Base-by-base conservation (phyloP, 2,329 filamentous ascomycete genomes). In the Alternaria angustiovoidea region DNA sequence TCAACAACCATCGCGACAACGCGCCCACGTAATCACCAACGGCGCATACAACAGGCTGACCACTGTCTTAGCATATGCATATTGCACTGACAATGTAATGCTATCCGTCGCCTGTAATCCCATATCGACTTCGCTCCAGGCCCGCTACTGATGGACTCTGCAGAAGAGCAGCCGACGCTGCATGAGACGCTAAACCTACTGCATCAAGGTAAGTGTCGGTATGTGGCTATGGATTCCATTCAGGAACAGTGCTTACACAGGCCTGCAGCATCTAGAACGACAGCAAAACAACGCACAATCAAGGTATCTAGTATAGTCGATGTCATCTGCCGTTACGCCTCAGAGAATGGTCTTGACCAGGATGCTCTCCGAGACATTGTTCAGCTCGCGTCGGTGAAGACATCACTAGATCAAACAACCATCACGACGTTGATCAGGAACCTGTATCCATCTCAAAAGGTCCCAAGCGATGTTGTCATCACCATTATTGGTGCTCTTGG, bases 391-490 rank as follows among this genome's bases (percentile, higher is more conserved):
- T 89, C 89, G 20, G 81, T 82, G 22, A 88, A 88, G 47, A 91
- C 84, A 67, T 82, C 89, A 67, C 84, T 96, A 22, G 92, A 95
- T 75, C 93, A 95, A 77, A 88, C 88, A 28, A 93, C 88, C 66
- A 83, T 90, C 28, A 88, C 86, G 14, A 86, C 83, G 28, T 81
- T 96, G 49, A 79, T 93, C 68, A 91, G 89, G 64, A 91, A 90
- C 61, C 81, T 96, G 51, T 96, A 94, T 76, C 92, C 93, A 2
- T 84, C 86, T n/a, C 82, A 84, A 39, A 83, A 83, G 42, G 84
- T 96, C n/a, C 75, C 86, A 12, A 82, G 85, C 34, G 82, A 87
- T 57, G 77, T 88, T 41, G 81, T 91, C 51, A 82, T 92, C 49
- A 88, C 86, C 59, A 80, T 94, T 9, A 85, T 95, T 22, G 89